Base-by-base conservation (phyloP, 1,284 basidiomycete species). In the Malassezia equina region DNA sequence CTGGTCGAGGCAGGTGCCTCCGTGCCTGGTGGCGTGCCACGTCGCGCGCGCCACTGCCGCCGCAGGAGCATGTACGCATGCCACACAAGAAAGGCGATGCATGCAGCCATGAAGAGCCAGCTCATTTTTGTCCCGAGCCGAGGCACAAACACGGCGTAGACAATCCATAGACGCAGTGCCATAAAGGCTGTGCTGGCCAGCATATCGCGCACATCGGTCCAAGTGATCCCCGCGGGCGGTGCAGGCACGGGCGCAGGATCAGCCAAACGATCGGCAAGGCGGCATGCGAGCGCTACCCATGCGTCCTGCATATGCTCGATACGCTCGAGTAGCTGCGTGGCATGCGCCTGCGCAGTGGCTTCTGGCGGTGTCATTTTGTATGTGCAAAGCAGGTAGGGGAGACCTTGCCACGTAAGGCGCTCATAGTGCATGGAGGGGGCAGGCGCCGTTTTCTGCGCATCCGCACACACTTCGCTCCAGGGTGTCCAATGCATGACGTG, bases 381-480 rank as follows among this genome's bases (percentile, higher is more conserved):
- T 21, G 52, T 50, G 24, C 58, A 56, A 27, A 63, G 40, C 3
- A 65, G 51, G 29, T 63, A 63, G 5, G 63, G 63, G 7, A 63
- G 52, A 12, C 63, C 61, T n/a, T 58, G 48, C 39, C 59, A 46
- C 6, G 53, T 34, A 13, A 63, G 48, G 40, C 58, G 61, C 19
- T 60, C 61, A 23, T 67, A 65, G 4, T 34, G 28, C 12, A 59
- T 48, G 23, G 46, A 42, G 13, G 19, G 33, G n/a, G 12, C 28
- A 23, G 13, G 33, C 15, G 23, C 21, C n/a, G 43, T 24, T 21
- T 36, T 25, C 32, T 24, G 21, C 3, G 31, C 29, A 11, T 48
- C 33, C 3, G 29, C 46, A 25, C 31, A 25, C 31, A 48, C 31
- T 13, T 43, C 41, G 15, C n/a, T 24, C 40, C 17, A 24, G 11